A percentile compares a stretch with the other conserved stretches of the same genome.
phyloP scores from a whole-genome alignment of 208 protist genomes.

The Leishmania tarentolae region DNA sequence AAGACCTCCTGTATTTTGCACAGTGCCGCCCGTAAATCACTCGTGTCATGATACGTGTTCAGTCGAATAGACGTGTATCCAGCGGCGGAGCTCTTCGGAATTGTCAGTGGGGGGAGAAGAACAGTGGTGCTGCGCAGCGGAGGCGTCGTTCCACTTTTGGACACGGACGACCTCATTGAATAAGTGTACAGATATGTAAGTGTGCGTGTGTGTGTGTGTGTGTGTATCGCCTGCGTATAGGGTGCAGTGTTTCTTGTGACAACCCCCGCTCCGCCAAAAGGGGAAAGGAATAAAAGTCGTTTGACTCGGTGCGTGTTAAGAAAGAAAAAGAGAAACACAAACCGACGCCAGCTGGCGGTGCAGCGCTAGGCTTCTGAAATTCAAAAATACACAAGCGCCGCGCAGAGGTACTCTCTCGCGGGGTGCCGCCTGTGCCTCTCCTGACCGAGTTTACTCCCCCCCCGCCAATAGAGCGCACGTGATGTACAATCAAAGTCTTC shows the following conservation, averaged over 20 bases:
- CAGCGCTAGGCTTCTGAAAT: background rate
- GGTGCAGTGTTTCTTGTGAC: background rate
- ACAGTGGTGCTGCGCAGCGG: conserved; percentile 28
- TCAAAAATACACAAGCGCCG: background rate
- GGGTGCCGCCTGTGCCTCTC: background rate
- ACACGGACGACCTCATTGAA: conserved; percentile 3
- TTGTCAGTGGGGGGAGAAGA: background rate
- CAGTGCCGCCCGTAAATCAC: conserved; percentile 32
- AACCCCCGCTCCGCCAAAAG: background rate
- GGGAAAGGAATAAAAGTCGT: background rate
- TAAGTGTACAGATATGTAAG: background rate
- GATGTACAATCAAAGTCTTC: background rate
- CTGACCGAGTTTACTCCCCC: background rate
- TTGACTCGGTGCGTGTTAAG: background rate
- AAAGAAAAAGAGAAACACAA: background rate
- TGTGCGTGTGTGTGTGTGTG: background rate
- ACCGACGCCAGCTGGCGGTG: background rate
- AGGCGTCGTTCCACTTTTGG: background rate
- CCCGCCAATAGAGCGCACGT: background rate
- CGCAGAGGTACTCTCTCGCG: background rate
- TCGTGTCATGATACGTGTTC: conserved; percentile 35
- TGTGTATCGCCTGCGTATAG: conserved; percentile 1
- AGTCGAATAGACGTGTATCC: conserved; percentile 19
- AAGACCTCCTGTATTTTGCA: conserved; percentile 27
- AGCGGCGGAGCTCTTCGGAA: background rate